Base-by-base conservation (phyloP, 768 basidiomycete genomes). In the Russula earlei region DNA sequence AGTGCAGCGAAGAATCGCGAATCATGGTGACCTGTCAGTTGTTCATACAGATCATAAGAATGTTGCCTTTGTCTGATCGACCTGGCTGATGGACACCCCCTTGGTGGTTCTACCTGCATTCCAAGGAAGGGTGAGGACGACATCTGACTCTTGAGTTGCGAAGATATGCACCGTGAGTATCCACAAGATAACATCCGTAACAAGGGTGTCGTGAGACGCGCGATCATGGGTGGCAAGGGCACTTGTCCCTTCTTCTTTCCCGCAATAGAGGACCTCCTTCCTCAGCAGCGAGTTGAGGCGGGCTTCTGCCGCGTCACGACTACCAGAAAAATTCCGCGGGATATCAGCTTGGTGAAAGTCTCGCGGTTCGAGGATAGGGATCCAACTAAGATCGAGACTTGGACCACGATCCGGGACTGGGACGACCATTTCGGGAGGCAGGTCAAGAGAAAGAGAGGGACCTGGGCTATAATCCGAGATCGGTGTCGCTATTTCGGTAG, bases 1-100 rank as follows among this genome's bases (percentile, higher is more conserved):
- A 51, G 43, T 25, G 55, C 55, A 2, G 62, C 55, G 33, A 62
- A 19, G 45, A 61, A 62, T 40, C 59, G 55, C 15, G 62, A 51
- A 48, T 61, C 59, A 22, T 56, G 52, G 17, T 54, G 40, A 6
- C 27, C 25, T 12, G 53, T 56, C 31, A 62, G 38, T 50, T 61
- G 59, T 38, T 61, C 52, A 44, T 58, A 34, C 14, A 62, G 44
- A 36, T 62, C 60, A 6, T 37, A 19, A 31, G 56, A 49, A 57
- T 49, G 22, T 22, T 33, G 11, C 19, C 45, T 47, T 24, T 27
- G 22, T 9, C 42, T 54, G 17, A 42, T 44, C 25, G 14, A 25
- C 22, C 31, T 15, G 11, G 41, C 15, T 29, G 46, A 38, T 25
- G 44, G 24, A 40, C 34, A 27, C 37, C 38, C 43, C 12, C 36